These are phyloP conservation scores for Lignosus rhinocerotis DNA, from an alignment of 1,284 basidiomycete genomes.

Conservation along the genomic window DNA sequence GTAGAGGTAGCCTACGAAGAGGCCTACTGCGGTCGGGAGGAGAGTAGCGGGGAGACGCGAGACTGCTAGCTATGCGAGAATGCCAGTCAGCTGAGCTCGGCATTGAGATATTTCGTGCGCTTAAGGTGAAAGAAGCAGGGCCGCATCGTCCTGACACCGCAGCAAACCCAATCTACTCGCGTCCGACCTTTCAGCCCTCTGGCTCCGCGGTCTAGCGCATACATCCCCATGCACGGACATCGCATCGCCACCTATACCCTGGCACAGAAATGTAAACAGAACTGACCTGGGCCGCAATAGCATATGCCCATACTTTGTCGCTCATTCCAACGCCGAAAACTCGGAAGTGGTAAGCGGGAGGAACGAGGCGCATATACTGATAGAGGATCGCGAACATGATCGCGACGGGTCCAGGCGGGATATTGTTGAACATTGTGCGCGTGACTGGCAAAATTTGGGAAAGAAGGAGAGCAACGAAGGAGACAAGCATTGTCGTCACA, in stretches of 20 bases:
- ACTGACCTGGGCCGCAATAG: conserved; percentile 66
- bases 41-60: conserved; percentile 67
- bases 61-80: conserved; percentile 56
- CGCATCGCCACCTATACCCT: not conserved
- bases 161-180: not conserved
- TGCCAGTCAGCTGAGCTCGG: conserved; percentile 1
- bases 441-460: conserved; percentile 58
- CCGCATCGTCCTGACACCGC: not conserved
- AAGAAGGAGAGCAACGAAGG: conserved; percentile 53
- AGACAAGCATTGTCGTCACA: conserved; percentile 65
- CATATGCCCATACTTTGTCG: conserved; percentile 74
- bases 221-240: not conserved
- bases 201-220: not conserved
- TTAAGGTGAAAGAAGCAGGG: not conserved
- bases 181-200: not conserved
- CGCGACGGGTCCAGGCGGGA: conserved; percentile 76
- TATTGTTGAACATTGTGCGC: conserved; percentile 57
- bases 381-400: conserved; percentile 77
- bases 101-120: not conserved
- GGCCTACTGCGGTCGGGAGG: conserved; percentile 60
- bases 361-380: conserved; percentile 78
- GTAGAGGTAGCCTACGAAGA: conserved; percentile 75
- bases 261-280: not conserved
- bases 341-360: conserved; percentile 72
- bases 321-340: conserved; percentile 75